Conservation (phyloP, 202 grass and related monocot species). For the Setaria viridis region DNA sequence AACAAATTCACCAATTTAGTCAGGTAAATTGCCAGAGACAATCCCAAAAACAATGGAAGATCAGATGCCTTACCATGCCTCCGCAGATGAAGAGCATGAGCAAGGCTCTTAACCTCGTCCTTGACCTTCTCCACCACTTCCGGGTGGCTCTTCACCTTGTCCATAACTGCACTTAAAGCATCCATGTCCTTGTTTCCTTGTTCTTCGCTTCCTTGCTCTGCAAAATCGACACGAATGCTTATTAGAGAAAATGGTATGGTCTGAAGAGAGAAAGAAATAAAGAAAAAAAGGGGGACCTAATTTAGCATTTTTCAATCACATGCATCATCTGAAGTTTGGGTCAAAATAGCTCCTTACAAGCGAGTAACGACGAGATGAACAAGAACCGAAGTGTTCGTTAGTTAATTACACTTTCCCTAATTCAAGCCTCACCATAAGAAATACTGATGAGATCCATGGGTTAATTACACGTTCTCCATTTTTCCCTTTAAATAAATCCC, state of each 20-base stretch:
- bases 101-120: slow-evolving; percentile 47
- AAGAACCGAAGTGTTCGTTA: neutral
- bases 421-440: neutral
- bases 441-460: neutral
- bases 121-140: slow-evolving; percentile 57
- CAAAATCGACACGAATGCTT: neutral
- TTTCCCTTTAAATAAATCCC: neutral
- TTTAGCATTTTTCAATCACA: neutral
- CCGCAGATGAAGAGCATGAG: slow-evolving; percentile 44
- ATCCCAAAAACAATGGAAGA: slow-evolving; percentile 4
- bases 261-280: neutral
- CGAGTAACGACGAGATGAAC: neutral
- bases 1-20: slow-evolving; percentile 9
- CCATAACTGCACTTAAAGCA: slow-evolving; percentile 38
- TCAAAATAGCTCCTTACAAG: neutral
- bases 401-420: neutral
- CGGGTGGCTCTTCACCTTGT: slow-evolving; percentile 55
- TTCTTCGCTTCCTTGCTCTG: slow-evolving; percentile 52
- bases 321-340: neutral
- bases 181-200: slow-evolving; percentile 54
- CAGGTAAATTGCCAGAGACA: neutral
- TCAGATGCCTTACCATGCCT: slow-evolving; percentile 46
- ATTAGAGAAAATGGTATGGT: slow-evolving; percentile 19
- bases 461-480: neutral
- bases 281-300: neutral